Evolutionary conservation across 176 grass and related monocot genomes (phyloP).

Genomic region (Metroxylon sagu): DNA sequence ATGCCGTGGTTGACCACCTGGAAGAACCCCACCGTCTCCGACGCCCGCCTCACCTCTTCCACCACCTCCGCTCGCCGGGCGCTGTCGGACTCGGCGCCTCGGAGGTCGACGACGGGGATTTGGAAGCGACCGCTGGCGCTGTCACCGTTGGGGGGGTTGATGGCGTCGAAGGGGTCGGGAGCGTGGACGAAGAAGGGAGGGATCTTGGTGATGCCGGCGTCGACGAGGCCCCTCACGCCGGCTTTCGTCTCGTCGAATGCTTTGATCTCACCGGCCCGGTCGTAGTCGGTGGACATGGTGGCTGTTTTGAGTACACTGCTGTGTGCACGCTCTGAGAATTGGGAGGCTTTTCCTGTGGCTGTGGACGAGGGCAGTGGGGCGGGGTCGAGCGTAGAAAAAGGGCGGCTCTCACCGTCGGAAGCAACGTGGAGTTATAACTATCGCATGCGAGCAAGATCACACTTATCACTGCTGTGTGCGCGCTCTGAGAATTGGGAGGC

Average conservation of each 20-base stretch:
- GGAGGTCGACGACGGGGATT: constrained; percentile 42
- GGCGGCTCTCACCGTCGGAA: too few relatives aligned
- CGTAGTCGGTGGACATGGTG: background rate
- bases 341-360: too few relatives aligned
- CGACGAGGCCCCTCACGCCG: constrained; percentile 51
- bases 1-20: constrained; percentile 48
- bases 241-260: constrained; percentile 56
- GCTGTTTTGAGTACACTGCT: too few relatives aligned
- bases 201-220: constrained; percentile 26
- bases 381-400: too few relatives aligned
- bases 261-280: constrained; percentile 23
- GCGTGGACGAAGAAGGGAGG: constrained; percentile 22
- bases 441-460: too few relatives aligned
- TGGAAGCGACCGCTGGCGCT: background rate
- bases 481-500: too few relatives aligned
- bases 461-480: too few relatives aligned
- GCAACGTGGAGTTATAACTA: too few relatives aligned
- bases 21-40: constrained; percentile 45
- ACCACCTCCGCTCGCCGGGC: background rate
- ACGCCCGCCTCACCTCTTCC: constrained; percentile 5
- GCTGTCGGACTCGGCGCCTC: background rate
- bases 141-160: background rate
- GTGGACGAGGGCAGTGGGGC: too few relatives aligned
- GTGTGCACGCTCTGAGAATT: too few relatives aligned
- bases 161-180: background rate